A percentile compares a stretch with the other conserved stretches of the same genome.
phyloP scores from a whole-genome alignment of 169 alveolate species.

The Besnoitia besnoiti region DNA sequence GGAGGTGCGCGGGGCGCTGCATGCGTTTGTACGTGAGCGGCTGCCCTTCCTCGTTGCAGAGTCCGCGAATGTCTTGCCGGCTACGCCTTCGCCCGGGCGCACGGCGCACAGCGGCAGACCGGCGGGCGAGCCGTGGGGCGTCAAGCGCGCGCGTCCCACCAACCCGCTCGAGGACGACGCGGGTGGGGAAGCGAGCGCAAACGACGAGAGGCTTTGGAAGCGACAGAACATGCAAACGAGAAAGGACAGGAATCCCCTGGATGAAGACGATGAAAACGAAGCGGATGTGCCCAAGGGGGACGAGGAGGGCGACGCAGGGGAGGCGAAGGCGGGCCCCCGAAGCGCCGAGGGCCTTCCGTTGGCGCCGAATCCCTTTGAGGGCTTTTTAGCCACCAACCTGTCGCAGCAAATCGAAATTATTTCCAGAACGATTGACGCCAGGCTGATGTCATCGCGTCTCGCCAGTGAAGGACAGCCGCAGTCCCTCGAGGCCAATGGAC shows the following conservation, averaged over 20 bases:
- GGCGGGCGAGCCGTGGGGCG: background rate
- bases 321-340: too few species aligned
- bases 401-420: background rate
- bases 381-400: background rate
- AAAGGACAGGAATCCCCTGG: background rate
- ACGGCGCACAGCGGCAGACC: background rate
- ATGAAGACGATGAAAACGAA: background rate
- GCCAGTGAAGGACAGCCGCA: too few species aligned
- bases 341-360: too few species aligned
- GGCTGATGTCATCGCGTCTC: too few species aligned
- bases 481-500: too few species aligned
- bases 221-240: background rate
- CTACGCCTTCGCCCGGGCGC: background rate
- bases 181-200: background rate
- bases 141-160: background rate
- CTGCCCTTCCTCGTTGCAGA: constrained; percentile 31
- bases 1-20: constrained; percentile 25
- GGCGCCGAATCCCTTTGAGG: background rate
- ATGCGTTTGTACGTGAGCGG: background rate
- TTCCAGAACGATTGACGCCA: background rate
- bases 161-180: background rate
- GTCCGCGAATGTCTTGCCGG: background rate
- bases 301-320: background rate
- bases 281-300: background rate
- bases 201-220: background rate